Base-by-base conservation (phyloP, 805 yeast species). In the Saccharomycopsis selenospora region DNA sequence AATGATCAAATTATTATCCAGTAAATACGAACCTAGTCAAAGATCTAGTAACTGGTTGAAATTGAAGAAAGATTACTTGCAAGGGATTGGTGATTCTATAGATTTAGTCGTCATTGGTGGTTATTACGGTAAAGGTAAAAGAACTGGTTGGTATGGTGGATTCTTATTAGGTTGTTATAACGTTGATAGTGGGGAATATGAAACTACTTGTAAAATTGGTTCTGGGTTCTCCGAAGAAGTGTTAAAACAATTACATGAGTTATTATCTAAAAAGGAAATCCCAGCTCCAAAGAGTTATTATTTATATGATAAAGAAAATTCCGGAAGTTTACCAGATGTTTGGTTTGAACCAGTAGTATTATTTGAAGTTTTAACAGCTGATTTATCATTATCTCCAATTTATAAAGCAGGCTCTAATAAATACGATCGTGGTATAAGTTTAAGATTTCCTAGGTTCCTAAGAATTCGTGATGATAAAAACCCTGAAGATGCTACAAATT, bases 91-190 rank as follows among this genome's bases (percentile, higher is more conserved):
- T 13, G 99, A 93, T 64, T 89, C 98, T 0, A 69, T 93, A 24
- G 99, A 93, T 63, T 68, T 93, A 49, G 95, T 88, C 13, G 97
- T 93, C 2, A 70, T 93, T 45, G 99, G 99, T 8, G 99, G 95
- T 0, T 93, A 88, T 62, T 78, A 78, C 56, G 99, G 99, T 18
- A 80, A 80, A 50, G 99, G 99, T 40, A 93, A 91, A 65, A 77
- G 99, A 61, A 90, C 98, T 0, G 96, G 95, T 8, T 76, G 84
- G 52, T 93, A 91, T 63, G 99, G 99, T 46, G 99, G 98, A 2
- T 93, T 90, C 60, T 65, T 93, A 36, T 70, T 93, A 45, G 98
- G 95, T 0, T 83, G 95, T 26, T 91, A 88, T 61, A 93, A 93
- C 59, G 80, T 80, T 48, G 96, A 91, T 50, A 77, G 88, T 0